Percentiles rank a stretch among this genome's conserved stretches.
Evolutionary conservation across 768 basidiomycete genomes (phyloP).

Genomic region (Mycena vulgaris): DNA sequence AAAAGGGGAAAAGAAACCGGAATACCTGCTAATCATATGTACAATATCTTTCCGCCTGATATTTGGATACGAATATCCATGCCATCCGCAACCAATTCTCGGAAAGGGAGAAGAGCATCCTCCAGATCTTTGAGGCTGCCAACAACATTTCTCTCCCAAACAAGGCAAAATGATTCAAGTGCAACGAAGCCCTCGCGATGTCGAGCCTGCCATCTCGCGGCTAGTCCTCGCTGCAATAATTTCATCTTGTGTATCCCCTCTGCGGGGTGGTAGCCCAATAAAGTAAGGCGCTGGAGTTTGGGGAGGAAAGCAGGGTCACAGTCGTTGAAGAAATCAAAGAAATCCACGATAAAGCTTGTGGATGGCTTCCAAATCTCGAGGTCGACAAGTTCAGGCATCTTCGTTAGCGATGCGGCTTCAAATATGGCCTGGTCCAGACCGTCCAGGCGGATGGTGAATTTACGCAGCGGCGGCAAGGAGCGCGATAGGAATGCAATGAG

Average conservation of each 20-base stretch:
- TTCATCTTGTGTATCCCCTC: neutral
- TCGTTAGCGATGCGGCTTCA: no score
- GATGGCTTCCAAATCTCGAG: neutral
- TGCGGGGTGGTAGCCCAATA: neutral
- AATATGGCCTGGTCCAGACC: no score
- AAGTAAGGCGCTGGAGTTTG: neutral
- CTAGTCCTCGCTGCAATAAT: neutral
- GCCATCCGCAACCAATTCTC: neutral
- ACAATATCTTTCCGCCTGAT: no score
- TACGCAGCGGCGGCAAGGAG: neutral
- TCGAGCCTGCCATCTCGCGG: neutral
- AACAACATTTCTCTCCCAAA: neutral
- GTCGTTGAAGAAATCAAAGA: neutral
- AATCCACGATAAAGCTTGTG: neutral
- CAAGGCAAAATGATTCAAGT: neutral
- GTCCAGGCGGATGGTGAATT: neutral
- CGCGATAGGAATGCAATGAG: neutral
- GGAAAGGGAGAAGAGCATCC: no score
- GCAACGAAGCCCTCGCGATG: neutral
- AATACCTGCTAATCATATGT: no score
- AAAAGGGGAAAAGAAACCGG: no score
- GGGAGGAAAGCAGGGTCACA: neutral
- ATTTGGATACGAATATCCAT: neutral
- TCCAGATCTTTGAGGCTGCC: neutral
- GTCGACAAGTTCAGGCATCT: neutral